These are phyloP conservation scores for Aspergillus hortae DNA, from an alignment of 2,329 filamentous ascomycete genomes.

Conservation along the genomic window DNA sequence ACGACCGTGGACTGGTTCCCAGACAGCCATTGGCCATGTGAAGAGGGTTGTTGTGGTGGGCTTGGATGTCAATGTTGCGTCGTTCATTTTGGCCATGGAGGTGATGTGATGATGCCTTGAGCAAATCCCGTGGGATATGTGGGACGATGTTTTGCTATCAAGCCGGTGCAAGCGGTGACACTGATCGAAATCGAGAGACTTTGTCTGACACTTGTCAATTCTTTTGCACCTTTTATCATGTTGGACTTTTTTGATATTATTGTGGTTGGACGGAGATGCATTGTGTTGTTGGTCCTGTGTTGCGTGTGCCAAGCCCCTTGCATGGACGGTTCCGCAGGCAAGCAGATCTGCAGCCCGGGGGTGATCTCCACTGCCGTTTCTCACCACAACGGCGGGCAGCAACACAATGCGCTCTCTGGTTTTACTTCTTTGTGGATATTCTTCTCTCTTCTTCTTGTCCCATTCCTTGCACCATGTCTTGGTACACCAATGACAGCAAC, in stretches of 20 bases:
- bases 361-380: background rate
- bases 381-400: background rate
- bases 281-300: background rate
- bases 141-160: conserved; percentile 2
- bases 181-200: conserved; percentile 6
- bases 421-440: conserved; percentile 22
- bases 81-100: background rate
- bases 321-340: background rate
- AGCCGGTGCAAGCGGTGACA: conserved; percentile 5
- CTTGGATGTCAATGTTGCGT: background rate
- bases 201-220: conserved; percentile 13
- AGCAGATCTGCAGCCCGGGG: background rate
- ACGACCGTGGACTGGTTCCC: conserved; percentile 1
- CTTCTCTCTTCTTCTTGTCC: background rate
- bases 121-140: background rate
- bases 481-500: conserved; percentile 15
- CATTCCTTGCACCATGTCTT: conserved; percentile 1
- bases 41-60: background rate
- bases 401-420: background rate
- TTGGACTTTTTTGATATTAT: conserved; percentile 6
- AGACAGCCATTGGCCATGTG: background rate
- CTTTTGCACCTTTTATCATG: conserved; percentile 9
- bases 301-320: background rate
- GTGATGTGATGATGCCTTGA: background rate
- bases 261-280: background rate